phyloP scores from a whole-genome alignment of 768 basidiomycete species.

The Bullera alba region DNA sequence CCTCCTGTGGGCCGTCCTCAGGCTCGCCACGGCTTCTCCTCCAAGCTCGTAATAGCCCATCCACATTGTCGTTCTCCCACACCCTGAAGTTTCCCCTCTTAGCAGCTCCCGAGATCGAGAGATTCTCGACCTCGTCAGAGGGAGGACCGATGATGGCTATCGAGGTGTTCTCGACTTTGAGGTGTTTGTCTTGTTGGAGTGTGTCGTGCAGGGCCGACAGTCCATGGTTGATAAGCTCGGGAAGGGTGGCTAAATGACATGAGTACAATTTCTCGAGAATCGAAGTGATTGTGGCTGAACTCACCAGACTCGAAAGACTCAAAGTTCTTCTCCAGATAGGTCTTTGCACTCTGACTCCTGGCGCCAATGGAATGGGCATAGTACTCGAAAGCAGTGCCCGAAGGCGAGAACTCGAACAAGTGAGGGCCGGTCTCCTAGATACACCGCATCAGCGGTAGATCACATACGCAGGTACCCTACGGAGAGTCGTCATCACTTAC shows the following conservation, averaged over 20 bases:
- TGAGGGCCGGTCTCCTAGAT: constrained; percentile 79
- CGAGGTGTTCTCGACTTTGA: constrained; percentile 86
- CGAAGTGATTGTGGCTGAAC: no score
- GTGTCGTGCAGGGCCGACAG: constrained; percentile 92
- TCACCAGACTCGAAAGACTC: constrained; percentile 77
- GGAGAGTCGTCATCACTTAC: no score
- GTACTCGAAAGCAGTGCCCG: constrained; percentile 95
- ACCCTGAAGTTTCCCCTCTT: constrained; percentile 68
- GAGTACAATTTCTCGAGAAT: no score
- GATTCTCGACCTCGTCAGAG: constrained; percentile 51
- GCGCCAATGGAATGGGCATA: constrained; percentile 98
- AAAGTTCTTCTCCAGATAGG: constrained; percentile 92
- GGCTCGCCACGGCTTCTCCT: constrained; percentile 49
- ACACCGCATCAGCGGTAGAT: neutral
- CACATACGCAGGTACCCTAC: neutral
- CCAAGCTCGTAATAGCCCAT: constrained; percentile 71
- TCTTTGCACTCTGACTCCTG: constrained; percentile 95
- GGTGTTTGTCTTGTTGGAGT: constrained; percentile 95
- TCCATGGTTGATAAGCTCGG: constrained; percentile 85
- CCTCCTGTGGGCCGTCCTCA: constrained; percentile 27
- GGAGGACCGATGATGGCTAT: constrained; percentile 75
- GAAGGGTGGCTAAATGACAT: constrained; percentile 60
- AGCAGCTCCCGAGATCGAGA: constrained; percentile 51
- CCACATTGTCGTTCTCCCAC: constrained; percentile 72
- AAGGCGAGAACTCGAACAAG: constrained; percentile 95